A percentile compares a stretch with the other conserved stretches of the same genome.
Conservation (phyloP, 208 protist species). For the Ichthyophonus hoferi region DNA sequence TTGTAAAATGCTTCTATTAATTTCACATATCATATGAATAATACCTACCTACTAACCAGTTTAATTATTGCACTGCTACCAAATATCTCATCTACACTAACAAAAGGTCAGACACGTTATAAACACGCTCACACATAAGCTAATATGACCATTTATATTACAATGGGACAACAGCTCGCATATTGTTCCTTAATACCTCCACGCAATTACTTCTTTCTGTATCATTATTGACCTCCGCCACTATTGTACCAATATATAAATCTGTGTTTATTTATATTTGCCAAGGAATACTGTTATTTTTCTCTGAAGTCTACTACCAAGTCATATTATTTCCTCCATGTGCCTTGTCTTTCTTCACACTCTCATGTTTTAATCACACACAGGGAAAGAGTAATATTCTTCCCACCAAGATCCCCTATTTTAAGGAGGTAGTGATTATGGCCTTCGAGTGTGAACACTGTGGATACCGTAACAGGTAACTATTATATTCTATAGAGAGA, state of each 20-base stretch:
- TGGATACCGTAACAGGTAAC: slow-evolving; percentile 46
- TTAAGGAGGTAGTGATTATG: slow-evolving; percentile 61
- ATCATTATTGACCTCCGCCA: neutral
- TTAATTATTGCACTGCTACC: neutral
- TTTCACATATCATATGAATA: too few relatives aligned
- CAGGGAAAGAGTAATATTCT: slow-evolving; percentile 64
- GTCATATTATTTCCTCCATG: neutral
- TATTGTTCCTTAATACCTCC: too few relatives aligned
- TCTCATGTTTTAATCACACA: neutral
- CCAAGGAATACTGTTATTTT: neutral
- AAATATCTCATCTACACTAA: too few relatives aligned
- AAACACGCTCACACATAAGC: too few relatives aligned
- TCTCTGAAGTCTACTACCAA: neutral
- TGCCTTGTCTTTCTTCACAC: neutral
- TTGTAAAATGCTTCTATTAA: too few relatives aligned
- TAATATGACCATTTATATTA: too few relatives aligned
- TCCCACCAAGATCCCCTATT: slow-evolving; percentile 61
- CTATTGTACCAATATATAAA: neutral
- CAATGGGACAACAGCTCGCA: too few relatives aligned
- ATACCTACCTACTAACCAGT: too few relatives aligned
- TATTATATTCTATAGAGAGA: too few relatives aligned
- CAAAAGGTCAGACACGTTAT: too few relatives aligned
- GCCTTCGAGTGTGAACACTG: slow-evolving; percentile 68
- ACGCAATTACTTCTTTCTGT: neutral
- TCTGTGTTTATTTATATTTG: neutral